Base-by-base conservation (phyloP, 805 yeast species). In the Myxozyma lipomycoides region DNA sequence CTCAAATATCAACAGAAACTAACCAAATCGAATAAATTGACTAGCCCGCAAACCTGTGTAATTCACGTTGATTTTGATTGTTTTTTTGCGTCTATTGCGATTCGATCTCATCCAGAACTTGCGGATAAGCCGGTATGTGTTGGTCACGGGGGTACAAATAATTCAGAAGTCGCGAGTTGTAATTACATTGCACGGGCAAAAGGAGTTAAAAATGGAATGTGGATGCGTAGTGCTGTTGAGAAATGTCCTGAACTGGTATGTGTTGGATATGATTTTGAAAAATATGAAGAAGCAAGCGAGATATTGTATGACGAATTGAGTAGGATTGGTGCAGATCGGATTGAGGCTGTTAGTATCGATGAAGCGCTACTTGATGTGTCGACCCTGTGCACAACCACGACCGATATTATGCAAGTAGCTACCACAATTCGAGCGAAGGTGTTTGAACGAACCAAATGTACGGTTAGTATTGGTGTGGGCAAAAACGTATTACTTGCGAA, bases 31-130 rank as follows among this genome's bases (percentile, higher is more conserved):
- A 10, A 6, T 35, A 6, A 35, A 15, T 21, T 17, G 6, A 15
- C 21, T 17, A 17, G 6, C 38, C 6, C n/a, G 38, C 18, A 6
- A 17, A 35, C 15, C 19, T 64, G 76, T 1, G 77, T 90, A 7
- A 64, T 90, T 48, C 97, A 91, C 65, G 75, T 91, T 30, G 98
- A 91, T 65, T 91, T 89, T 66, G 98, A 91, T 66, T 88, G 95
- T 58, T 91, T 93, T 62, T 91, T 91, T 68, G 97, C 90, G 1
- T 77, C 95, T 0, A 96, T 84, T 0, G 85, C 96, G 0, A 77
- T 86, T 2, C 68, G 81, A 48, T 72, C 69, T 15, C 70, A 73
- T 38, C 83, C 84, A 0, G 73, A 79, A 2, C 63, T 83, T 17
- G 78, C 78, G 51, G 74, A 78, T 59, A 67, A 83, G 75, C 71